A percentile compares a stretch with the other conserved stretches of the same genome.
These are phyloP conservation scores for Aspergillus sp. DNA, from an alignment of 2,329 filamentous ascomycete species.

Conservation along the genomic window DNA sequence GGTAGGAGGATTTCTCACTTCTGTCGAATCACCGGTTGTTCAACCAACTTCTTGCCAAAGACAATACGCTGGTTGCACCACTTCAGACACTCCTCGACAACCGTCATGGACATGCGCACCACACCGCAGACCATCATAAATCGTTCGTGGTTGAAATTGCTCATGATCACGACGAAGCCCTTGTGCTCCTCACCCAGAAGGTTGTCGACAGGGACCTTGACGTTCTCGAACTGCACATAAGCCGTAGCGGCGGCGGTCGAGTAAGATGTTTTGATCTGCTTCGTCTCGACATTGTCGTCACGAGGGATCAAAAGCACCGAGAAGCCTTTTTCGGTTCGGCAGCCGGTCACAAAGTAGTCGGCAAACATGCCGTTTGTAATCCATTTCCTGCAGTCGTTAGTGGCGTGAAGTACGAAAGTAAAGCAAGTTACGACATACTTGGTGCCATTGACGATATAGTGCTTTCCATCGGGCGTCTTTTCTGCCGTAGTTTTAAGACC, in stretches of 20 bases:
- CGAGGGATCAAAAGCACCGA: conserved; percentile 68
- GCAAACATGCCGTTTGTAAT: conserved; percentile 73
- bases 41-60: conserved; percentile 72
- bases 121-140: conserved; percentile 65
- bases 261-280: conserved; percentile 59
- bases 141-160: conserved; percentile 83
- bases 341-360: conserved; percentile 77
- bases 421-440: conserved; percentile 16
- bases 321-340: conserved; percentile 69
- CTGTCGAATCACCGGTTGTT: conserved; percentile 71
- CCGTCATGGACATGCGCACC: conserved; percentile 56
- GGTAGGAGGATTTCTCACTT: conserved; percentile 46
- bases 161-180: conserved; percentile 74
- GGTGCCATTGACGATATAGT: conserved; percentile 51
- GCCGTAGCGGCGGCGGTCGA: conserved; percentile 70
- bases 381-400: conserved; percentile 62
- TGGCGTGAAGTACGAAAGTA: neutral
- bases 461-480: conserved; percentile 66
- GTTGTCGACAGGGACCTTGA: conserved; percentile 73
- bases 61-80: conserved; percentile 83
- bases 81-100: conserved; percentile 77
- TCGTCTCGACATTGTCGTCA: conserved; percentile 58
- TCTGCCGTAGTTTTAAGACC: conserved; percentile 68
- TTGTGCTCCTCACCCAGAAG: conserved; percentile 76
- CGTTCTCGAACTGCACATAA: conserved; percentile 75